phyloP scores from a whole-genome alignment of 2,329 filamentous ascomycete species.

The Rosellinia necatrix region DNA sequence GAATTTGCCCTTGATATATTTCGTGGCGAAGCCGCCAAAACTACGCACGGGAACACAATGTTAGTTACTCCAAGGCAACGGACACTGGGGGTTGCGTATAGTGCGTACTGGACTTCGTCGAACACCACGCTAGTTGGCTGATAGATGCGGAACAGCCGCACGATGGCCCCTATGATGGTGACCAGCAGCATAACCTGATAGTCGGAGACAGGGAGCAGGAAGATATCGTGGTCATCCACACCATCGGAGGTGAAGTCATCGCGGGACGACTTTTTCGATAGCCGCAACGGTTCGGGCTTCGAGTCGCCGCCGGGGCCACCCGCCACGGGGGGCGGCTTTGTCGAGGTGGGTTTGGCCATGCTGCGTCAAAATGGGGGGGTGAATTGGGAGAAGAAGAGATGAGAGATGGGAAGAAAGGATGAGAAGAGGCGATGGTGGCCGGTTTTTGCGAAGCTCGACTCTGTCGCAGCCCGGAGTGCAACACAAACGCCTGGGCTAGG shows the following conservation, averaged over 20 bases:
- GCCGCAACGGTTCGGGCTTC: constrained; percentile 39
- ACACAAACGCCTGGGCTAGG: constrained; percentile 23
- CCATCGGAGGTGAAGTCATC: constrained; percentile 75
- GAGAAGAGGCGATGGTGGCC: constrained; percentile 36
- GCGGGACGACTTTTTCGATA: constrained; percentile 41
- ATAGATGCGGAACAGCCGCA: constrained; percentile 94
- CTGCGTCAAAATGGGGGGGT: constrained; percentile 22
- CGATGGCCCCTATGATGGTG: constrained; percentile 74
- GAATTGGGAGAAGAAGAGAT: constrained; percentile 8
- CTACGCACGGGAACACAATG: constrained; percentile 50
- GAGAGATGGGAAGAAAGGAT: constrained; percentile 15
- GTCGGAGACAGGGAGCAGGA: constrained; percentile 81
- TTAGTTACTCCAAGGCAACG: constrained; percentile 17
- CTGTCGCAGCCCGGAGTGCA: constrained; percentile 15
- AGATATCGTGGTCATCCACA: constrained; percentile 88
- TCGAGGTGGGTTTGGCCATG: constrained; percentile 48
- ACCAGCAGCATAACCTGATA: constrained; percentile 76
- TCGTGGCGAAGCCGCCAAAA: constrained; percentile 96
- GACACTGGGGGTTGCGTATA: neutral
- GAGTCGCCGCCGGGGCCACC: constrained; percentile 34
- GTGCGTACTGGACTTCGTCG: constrained; percentile 94
- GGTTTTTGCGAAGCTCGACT: constrained; percentile 17
- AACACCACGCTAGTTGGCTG: constrained; percentile 97
- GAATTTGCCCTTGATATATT: constrained; percentile 99
- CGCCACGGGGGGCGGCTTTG: constrained; percentile 45